These are phyloP conservation scores for Hortaea werneckii DNA, from an alignment of 2,329 filamentous ascomycete genomes.

Conservation along the genomic window DNA sequence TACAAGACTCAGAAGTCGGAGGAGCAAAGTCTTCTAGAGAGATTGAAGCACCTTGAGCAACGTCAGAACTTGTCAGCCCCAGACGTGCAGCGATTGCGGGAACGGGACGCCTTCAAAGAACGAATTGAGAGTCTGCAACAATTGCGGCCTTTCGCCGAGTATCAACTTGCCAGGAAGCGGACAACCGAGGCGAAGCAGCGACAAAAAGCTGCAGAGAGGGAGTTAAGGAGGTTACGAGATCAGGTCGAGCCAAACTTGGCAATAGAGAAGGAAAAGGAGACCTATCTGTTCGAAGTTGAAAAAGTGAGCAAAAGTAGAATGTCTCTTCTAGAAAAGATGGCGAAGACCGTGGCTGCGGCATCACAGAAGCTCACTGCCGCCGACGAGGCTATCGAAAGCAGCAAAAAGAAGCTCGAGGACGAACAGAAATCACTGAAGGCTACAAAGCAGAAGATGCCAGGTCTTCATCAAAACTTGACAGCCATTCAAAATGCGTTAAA, in stretches of 20 bases:
- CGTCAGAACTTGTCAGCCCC: conserved; percentile 65
- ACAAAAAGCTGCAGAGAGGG: conserved; percentile 44
- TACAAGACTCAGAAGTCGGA: conserved; percentile 48
- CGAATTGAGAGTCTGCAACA: conserved; percentile 56
- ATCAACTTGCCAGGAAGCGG: conserved; percentile 44
- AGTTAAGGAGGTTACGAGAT: conserved; percentile 50
- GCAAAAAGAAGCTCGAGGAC: conserved; percentile 28
- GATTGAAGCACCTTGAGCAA: conserved; percentile 56
- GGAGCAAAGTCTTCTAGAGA: conserved; percentile 50
- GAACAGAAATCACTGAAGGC: conserved; percentile 34
- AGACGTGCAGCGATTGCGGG: conserved; percentile 72
- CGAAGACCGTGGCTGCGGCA: conserved; percentile 37
- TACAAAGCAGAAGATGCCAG: conserved; percentile 20
- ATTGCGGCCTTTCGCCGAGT: conserved; percentile 56
- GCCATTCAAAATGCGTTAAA: conserved; percentile 50
- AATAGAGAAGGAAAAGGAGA: conserved; percentile 59
- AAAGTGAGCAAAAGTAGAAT: conserved; percentile 47
- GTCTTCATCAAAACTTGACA: conserved; percentile 43
- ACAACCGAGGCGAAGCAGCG: conserved; percentile 45
- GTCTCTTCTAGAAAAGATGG: conserved; percentile 43
- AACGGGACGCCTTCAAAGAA: conserved; percentile 59
- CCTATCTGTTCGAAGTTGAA: conserved; percentile 52
- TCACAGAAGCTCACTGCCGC: conserved; percentile 27
- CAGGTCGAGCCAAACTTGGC: conserved; percentile 57
- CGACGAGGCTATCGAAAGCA: conserved; percentile 25